phyloP scores from a whole-genome alignment of 192 early-diverging fungal genomes.

The Coemansia sp. region DNA sequence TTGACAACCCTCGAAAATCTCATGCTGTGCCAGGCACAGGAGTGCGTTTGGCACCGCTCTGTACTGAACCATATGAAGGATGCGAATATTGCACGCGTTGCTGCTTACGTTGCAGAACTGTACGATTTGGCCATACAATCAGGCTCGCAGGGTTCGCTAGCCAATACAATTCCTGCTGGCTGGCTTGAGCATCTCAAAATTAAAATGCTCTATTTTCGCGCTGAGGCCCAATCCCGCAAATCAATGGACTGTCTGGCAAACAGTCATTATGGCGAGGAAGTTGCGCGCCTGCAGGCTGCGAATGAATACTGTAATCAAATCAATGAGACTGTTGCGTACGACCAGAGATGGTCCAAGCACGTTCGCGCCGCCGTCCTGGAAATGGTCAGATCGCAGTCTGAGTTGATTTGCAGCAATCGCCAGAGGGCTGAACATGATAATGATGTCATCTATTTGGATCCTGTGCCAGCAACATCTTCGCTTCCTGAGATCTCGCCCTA shows the following conservation, averaged over 20 bases:
- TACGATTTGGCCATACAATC: constrained; percentile 70
- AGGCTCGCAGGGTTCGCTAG: constrained; percentile 58
- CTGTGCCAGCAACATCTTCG: constrained; percentile 62
- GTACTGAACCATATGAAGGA: constrained; percentile 80
- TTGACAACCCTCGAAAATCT: constrained; percentile 66
- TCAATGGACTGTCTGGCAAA: constrained; percentile 68
- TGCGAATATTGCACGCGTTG: constrained; percentile 72
- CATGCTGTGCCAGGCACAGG: constrained; percentile 95
- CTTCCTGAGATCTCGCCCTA: constrained; percentile 64
- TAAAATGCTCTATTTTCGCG: constrained; percentile 72
- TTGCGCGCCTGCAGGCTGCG: constrained; percentile 63
- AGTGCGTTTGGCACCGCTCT: constrained; percentile 88
- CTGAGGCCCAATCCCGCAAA: constrained; percentile 77
- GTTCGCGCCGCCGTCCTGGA: constrained; percentile 31
- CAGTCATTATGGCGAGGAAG: constrained; percentile 83
- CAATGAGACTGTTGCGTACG: constrained; percentile 28
- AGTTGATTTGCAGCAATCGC: constrained; percentile 53
- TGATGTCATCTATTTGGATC: constrained; percentile 84
- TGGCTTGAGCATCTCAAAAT: constrained; percentile 76
- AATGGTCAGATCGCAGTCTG: constrained; percentile 47
- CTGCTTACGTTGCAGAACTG: constrained; percentile 67
- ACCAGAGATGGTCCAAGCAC: constrained; percentile 44
- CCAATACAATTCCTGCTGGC: constrained; percentile 54
- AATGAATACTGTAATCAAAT: constrained; percentile 38
- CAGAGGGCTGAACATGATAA: constrained; percentile 82